A percentile compares a stretch with the other conserved stretches of the same genome.
Evolutionary conservation across 78 protist species (phyloP).

Genomic region (Dictyostelium intermedium): DNA sequence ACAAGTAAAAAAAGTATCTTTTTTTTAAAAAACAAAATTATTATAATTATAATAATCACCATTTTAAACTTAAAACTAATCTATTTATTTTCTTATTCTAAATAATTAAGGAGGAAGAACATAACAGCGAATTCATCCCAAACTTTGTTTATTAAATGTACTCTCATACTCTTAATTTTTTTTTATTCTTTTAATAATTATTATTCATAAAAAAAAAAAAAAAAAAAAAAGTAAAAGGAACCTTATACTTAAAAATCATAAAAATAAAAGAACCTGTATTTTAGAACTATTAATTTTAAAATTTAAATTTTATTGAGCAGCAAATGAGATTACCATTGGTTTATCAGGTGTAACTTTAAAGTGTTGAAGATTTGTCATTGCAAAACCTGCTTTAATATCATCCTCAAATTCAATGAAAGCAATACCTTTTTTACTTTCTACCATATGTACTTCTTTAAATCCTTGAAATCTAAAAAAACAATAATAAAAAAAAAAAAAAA

Average conservation of each 20-base stretch:
- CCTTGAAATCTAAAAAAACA: constrained; percentile 82
- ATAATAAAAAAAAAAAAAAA: not conserved
- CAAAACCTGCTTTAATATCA: constrained; percentile 80
- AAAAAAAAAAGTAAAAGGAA: not conserved
- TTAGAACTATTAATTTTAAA: not conserved
- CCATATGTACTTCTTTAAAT: constrained; percentile 87
- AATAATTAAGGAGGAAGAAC: not conserved
- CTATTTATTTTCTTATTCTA: too few relatives aligned
- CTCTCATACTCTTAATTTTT: not conserved
- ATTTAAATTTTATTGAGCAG: constrained; percentile 35
- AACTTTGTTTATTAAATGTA: not conserved
- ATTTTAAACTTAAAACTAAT: too few relatives aligned
- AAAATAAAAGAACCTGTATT: not conserved
- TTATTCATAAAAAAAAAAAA: not conserved
- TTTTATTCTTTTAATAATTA: not conserved
- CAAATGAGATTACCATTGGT: constrained; percentile 83
- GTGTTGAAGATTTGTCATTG: constrained; percentile 77
- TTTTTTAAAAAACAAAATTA: not conserved
- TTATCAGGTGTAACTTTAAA: constrained; percentile 74
- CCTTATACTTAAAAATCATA: too few relatives aligned
- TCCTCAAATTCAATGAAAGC: constrained; percentile 93
- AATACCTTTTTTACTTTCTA: constrained; percentile 88
- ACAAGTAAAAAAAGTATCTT: not conserved
- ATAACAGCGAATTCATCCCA: not conserved
- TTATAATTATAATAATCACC: too few relatives aligned